phyloP scores from a whole-genome alignment of 108 stramenopile species.

The Epithemia pelagica region DNA sequence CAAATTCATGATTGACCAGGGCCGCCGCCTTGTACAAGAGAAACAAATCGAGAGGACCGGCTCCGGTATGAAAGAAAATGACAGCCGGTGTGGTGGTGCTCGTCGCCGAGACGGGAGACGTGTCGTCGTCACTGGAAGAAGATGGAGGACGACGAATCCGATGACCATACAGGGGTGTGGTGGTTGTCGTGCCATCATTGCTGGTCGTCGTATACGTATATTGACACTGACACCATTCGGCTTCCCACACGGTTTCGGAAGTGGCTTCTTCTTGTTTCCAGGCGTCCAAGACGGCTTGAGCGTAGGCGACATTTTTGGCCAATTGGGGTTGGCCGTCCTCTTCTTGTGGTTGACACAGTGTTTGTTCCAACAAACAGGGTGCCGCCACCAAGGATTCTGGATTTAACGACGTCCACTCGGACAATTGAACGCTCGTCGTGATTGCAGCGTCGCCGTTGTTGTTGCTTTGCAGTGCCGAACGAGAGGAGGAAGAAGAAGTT shows the following conservation, averaged over 20 bases:
- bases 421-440: neutral
- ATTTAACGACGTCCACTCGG: constrained; percentile 7
- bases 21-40: constrained; percentile 56
- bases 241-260: neutral
- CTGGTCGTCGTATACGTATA: neutral
- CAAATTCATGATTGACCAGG: constrained; percentile 30
- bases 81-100: constrained; percentile 29
- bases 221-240: constrained; percentile 15
- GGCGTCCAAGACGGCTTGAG: constrained; percentile 28
- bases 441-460: too few species aligned
- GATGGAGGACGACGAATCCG: constrained; percentile 24
- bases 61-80: constrained; percentile 69
- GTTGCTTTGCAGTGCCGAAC: too few species aligned
- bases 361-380: constrained; percentile 10
- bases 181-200: neutral
- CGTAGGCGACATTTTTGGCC: constrained; percentile 35
- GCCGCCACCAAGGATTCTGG: constrained; percentile 10
- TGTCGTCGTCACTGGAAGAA: neutral
- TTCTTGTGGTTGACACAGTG: constrained; percentile 3
- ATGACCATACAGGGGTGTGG: constrained; percentile 36
- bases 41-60: constrained; percentile 70
- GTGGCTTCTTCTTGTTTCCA: constrained; percentile 27
- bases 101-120: neutral
- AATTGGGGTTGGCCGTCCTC: constrained; percentile 9
- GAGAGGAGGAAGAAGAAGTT: too few species aligned